Base-by-base conservation (phyloP, 2,329 filamentous ascomycete species). In the Penicillium sp. region DNA sequence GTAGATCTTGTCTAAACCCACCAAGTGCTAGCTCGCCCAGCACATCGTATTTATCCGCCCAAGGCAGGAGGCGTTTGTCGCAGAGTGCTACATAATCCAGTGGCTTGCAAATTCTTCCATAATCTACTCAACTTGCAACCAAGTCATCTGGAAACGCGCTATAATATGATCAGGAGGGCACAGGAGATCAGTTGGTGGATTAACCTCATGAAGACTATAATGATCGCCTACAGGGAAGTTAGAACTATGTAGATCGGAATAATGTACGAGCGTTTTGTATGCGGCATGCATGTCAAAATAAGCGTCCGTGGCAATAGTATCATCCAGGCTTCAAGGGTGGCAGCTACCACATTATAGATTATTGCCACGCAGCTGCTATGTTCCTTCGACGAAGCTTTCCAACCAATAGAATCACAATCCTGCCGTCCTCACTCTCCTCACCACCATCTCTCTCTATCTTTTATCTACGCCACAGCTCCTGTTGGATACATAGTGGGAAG, bases 361-460 rank as follows among this genome's bases (percentile, higher is more conserved):
- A 19, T 19, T 39, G 35, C 48, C 48, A 50, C 48, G 33, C 5
- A 24, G 26, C 7, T 31, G 2, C n/a, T 22, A 13, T 7, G 10
- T 41, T 41, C 19, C 5, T 22, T 21, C 39, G 19, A 41, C 19
- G 39, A 6, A 41, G 39, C 9, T 41, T 11, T 29, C 27, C 51
- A n/a, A 27, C 57, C 57, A 60, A 60, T 58, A 13, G 57, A 31
- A 52, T 41, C 6, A 44, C n/a, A 31, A n/a, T 19, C 24, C 46
- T 19, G 21, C 29, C 48, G 26, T 55, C 55, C 24, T 59, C 50
- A 57, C 52, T 45, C 58, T 29, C 49, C 49, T 52, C 50, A 41
- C 22, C 39, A 41, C 19, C 39, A 41, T 22, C n/a, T 48, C 5
- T 29, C 31, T 19, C 31, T 33, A 31, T 14, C 27, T 33, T 33